Conservation (phyloP, 192 early-diverging fungal species). For the Backusella liffmaniae region DNA sequence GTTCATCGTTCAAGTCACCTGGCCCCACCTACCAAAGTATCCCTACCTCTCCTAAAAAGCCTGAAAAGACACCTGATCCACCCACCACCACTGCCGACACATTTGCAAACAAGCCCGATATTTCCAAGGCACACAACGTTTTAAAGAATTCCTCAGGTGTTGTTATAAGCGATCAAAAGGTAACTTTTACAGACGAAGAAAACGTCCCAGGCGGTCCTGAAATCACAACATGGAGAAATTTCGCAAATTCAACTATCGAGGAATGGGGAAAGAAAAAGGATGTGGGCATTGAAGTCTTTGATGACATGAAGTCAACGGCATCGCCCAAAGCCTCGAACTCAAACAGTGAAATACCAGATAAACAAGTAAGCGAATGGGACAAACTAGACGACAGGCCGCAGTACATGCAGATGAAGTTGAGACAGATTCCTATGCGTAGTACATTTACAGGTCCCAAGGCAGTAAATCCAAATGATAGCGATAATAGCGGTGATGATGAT, state of each 20-base stretch:
- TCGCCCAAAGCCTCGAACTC: background rate
- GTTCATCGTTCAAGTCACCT: background rate
- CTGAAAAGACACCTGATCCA: background rate
- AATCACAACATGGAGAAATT: background rate
- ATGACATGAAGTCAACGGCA: background rate
- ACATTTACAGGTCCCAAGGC: background rate
- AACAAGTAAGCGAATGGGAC: background rate
- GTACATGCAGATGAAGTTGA: conserved; percentile 16
- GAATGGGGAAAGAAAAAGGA: background rate
- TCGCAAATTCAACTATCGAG: background rate
- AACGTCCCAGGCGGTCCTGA: background rate
- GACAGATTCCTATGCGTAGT: background rate
- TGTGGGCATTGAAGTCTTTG: background rate
- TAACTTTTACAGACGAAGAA: background rate
- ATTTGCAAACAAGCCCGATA: background rate
- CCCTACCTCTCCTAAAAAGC: background rate
- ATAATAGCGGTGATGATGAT: background rate
- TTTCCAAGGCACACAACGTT: background rate
- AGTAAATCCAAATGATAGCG: background rate
- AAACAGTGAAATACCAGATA: background rate
- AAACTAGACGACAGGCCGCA: background rate
- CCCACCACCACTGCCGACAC: background rate
- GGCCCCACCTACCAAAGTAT: background rate
- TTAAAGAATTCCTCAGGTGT: background rate
- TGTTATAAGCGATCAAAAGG: background rate